Evolutionary conservation across 495 filamentous ascomycete genomes (phyloP).

Genomic region (Neurospora africana): DNA sequence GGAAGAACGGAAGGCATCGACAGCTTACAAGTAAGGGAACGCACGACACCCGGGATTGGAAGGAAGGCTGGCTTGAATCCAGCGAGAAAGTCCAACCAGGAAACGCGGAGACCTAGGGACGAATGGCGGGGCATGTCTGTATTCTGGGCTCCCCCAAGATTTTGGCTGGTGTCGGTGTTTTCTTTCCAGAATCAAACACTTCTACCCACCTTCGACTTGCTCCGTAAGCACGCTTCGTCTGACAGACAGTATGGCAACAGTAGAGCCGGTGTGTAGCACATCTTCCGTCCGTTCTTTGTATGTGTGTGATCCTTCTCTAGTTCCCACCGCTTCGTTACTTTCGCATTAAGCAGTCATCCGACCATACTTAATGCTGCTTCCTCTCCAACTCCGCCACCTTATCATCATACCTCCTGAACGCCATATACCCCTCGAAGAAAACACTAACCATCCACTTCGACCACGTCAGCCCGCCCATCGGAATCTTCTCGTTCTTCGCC

Average conservation of each 20-base stretch:
- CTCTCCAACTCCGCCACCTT: constrained; percentile 18
- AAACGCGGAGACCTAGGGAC: neutral
- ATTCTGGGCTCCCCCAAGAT: neutral
- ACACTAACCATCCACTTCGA: constrained; percentile 25
- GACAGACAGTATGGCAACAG: neutral
- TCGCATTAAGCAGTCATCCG: neutral
- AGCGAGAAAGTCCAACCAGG: neutral
- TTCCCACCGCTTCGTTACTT: neutral
- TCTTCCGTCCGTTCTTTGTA: neutral
- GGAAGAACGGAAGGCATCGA: neutral
- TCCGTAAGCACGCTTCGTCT: neutral
- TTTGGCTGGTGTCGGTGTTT: too few relatives aligned
- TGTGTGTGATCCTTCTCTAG: neutral
- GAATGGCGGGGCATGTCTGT: neutral
- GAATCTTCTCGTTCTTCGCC: constrained; percentile 18
- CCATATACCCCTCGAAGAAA: constrained; percentile 30
- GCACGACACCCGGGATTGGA: neutral
- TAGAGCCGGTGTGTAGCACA: neutral
- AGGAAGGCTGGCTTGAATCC: neutral
- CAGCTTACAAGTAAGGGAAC: neutral
- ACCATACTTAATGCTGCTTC: constrained; percentile 3
- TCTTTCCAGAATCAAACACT: neutral
- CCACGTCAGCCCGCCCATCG: constrained; percentile 23
- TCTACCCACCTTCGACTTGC: neutral
- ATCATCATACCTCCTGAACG: constrained; percentile 31